A percentile compares a stretch with the other conserved stretches of the same genome.
Evolutionary conservation across 108 stramenopile species (phyloP).

Genomic region (Fragilaria crotonensis): DNA sequence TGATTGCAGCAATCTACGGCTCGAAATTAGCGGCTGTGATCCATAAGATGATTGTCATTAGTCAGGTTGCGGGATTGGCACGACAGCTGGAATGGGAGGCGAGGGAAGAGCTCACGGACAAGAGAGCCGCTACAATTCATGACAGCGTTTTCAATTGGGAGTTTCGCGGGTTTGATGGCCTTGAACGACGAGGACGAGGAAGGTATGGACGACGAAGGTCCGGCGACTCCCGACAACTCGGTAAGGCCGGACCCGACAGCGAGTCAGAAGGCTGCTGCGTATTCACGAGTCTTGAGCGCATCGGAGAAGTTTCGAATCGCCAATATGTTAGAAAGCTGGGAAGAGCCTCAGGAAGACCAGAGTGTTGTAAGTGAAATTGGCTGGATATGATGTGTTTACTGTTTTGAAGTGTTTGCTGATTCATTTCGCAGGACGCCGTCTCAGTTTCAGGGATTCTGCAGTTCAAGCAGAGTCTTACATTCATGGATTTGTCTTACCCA

Average conservation of each 20-base stretch:
- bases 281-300: not conserved
- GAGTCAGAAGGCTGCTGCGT: not conserved
- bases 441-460: conserved; percentile 20
- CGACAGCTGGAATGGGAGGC: not conserved
- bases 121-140: not conserved
- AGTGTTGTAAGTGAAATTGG: not conserved
- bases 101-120: not conserved
- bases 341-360: not conserved
- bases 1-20: conserved; percentile 30
- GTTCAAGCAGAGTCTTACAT: conserved; percentile 51
- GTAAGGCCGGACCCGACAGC: not conserved
- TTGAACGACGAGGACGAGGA: not conserved
- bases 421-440: not conserved
- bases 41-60: conserved; percentile 51
- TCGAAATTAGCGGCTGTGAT: conserved; percentile 47
- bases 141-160: not conserved
- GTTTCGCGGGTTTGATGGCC: not conserved
- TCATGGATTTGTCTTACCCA: conserved; percentile 44
- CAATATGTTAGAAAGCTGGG: not conserved
- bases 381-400: not conserved
- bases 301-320: not conserved
- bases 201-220: not conserved
- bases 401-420: not conserved
- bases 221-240: not conserved
- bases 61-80: conserved; percentile 36